These are phyloP conservation scores for Tetracladium setigerum DNA, from an alignment of 495 filamentous ascomycete genomes.

Conservation along the genomic window DNA sequence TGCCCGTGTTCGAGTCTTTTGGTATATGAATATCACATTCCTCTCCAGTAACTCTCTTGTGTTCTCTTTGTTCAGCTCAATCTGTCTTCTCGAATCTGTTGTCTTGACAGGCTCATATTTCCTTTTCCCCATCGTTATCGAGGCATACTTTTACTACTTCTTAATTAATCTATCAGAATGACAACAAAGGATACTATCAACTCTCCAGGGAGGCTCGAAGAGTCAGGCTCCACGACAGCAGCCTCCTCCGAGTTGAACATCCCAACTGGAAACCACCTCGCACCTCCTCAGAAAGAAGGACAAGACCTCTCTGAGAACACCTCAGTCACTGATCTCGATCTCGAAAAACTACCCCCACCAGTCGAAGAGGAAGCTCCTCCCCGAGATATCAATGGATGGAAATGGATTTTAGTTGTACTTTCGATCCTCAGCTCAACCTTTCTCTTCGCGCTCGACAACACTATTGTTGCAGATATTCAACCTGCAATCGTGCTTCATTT, in stretches of 20 bases:
- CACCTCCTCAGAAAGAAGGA: slow-evolving; percentile 4
- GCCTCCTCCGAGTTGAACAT: slow-evolving; percentile 1
- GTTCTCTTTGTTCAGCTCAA: too few species aligned
- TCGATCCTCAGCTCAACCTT: slow-evolving; percentile 17
- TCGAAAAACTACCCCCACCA: slow-evolving; percentile 5
- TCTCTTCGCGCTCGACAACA: slow-evolving; percentile 29
- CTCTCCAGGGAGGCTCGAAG: neutral
- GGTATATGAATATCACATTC: too few species aligned
- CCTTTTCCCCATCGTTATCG: too few species aligned
- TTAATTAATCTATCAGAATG: neutral
- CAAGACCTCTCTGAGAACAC: slow-evolving; percentile 12
- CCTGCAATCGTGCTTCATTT: slow-evolving; percentile 42
- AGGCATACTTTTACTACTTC: too few species aligned
- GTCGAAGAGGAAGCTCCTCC: slow-evolving; percentile 6
- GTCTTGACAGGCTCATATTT: too few species aligned
- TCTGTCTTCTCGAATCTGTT: too few species aligned
- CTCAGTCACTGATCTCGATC: slow-evolving; percentile 11
- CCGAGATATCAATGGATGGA: slow-evolving; percentile 14
- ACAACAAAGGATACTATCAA: neutral
- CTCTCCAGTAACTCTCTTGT: too few species aligned
- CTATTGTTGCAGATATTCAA: slow-evolving; percentile 55
- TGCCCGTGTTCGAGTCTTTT: too few species aligned
- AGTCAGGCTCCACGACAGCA: neutral
- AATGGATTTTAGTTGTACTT: slow-evolving; percentile 14
- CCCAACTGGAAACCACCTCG: slow-evolving; percentile 1